Evolutionary conservation across 78 protist species (phyloP).

Genomic region (Speleostelium caveatum): DNA sequence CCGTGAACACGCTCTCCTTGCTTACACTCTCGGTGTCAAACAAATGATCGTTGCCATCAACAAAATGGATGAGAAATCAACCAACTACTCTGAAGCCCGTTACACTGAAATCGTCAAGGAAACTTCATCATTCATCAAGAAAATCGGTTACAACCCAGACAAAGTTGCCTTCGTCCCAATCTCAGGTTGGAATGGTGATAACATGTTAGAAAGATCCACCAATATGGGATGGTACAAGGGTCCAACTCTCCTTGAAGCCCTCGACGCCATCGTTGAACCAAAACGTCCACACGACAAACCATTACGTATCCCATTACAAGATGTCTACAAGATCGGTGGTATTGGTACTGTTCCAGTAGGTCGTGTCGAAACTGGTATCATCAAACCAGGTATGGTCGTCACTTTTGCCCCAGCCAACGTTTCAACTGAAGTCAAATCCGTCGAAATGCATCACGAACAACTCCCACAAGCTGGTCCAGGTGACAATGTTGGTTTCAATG

Average conservation of each 20-base stretch:
- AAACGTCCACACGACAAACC: constrained; percentile 98
- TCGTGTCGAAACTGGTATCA: constrained; percentile 98
- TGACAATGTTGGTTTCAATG: constrained; percentile 99
- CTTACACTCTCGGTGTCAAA: constrained; percentile 96
- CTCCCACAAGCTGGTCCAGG: constrained; percentile 95
- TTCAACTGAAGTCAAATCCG: constrained; percentile 95
- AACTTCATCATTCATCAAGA: constrained; percentile 83
- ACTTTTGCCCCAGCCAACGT: constrained; percentile 95
- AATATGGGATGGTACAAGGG: constrained; percentile 98
- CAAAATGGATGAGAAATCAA: constrained; percentile 96
- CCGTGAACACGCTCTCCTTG: constrained; percentile 97
- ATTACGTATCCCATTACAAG: constrained; percentile 98
- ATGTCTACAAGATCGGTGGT: constrained; percentile 99
- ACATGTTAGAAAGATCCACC: constrained; percentile 91
- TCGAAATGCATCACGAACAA: constrained; percentile 99
- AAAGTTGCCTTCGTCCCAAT: constrained; percentile 93
- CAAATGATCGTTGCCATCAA: constrained; percentile 95
- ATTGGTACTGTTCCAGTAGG: constrained; percentile 98
- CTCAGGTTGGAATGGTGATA: constrained; percentile 98
- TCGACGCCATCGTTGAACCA: constrained; percentile 90
- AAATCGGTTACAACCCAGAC: constrained; percentile 93
- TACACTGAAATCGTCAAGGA: constrained; percentile 92
- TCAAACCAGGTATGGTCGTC: constrained; percentile 94
- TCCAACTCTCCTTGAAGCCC: constrained; percentile 87
- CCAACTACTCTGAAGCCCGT: constrained; percentile 87